phyloP scores from a whole-genome alignment of 441 rosid species.

The Viola pubescens region DNA sequence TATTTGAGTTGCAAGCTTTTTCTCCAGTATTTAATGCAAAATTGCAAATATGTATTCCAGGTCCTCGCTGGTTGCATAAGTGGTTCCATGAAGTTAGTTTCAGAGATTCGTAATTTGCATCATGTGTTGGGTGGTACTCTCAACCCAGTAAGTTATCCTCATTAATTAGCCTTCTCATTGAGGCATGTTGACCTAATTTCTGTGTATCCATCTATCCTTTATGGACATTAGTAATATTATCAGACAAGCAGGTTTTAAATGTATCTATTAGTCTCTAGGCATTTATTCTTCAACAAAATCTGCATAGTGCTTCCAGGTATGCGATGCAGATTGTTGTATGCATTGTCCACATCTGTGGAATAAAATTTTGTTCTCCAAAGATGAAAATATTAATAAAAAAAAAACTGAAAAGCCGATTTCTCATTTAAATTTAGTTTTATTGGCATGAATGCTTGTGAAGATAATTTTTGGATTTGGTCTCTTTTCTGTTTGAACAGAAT shows the following conservation, averaged over 20 bases:
- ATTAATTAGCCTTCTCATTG: neutral
- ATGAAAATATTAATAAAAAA: too few relatives aligned
- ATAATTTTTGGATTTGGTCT: neutral
- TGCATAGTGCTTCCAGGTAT: too few relatives aligned
- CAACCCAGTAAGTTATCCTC: constrained; percentile 58
- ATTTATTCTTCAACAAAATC: too few relatives aligned
- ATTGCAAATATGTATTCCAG: constrained; percentile 30
- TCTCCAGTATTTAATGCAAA: constrained; percentile 5
- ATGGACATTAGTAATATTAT: too few relatives aligned
- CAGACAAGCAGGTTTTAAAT: too few relatives aligned
- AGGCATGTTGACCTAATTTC: neutral
- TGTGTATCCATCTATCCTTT: neutral
- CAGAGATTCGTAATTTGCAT: constrained; percentile 79
- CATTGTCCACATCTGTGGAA: too few relatives aligned
- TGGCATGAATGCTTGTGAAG: too few relatives aligned
- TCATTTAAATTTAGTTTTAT: too few relatives aligned
- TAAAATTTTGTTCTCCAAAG: too few relatives aligned
- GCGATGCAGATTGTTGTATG: too few relatives aligned
- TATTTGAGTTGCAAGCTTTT: neutral
- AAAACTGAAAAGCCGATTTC: too few relatives aligned
- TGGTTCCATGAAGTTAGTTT: constrained; percentile 59
- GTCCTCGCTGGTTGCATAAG: constrained; percentile 92
- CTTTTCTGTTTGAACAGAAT: constrained; percentile 34
- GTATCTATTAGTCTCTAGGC: too few relatives aligned
- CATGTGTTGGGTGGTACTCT: constrained; percentile 88